Base-by-base conservation (phyloP, 257 asterid genomes). In the Nicotiana benthamiana region DNA sequence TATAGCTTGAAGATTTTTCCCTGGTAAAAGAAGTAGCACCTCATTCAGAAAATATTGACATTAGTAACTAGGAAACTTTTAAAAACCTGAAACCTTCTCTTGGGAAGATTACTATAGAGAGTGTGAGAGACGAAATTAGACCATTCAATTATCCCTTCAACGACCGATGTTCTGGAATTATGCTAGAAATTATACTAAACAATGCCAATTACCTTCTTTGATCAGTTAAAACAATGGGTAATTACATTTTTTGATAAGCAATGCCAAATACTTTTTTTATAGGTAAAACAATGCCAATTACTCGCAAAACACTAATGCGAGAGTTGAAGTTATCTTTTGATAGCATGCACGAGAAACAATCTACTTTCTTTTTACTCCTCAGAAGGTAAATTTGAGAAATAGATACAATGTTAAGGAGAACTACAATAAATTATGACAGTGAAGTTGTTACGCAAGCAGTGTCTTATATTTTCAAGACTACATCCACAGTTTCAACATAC, bases 401-500 rank as follows among this genome's bases (percentile, higher is more conserved):
- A 68, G 56, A 68, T 68, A 20, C 3, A 16, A 18, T 66, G 24
- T 18, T n/a, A 34, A 34, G 17, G 60, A 4, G 2, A 53, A 53
- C 60, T 53, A 10, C 76, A 5, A 10, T 36, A 18, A 66, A n/a
- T 34, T 66, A 18, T 66, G 28, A 9, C 18, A 34, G 53, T 18
- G 18, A 34, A 26, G 34, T 32, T 65, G 75, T 66, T 34, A 34
- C 4, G 56, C 32, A 68, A 40, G 56, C 56, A 20, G 56, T 5
- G 60, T 16, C 60, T 5, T 53, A 16, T 16, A 53, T 16, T 53
- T 53, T 53, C 60, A 53, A 17, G 9, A 53, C 20, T 53, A 53
- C 60, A 53, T 17, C 18, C 6, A 22, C 56, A 36, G 30, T 20
- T 68, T 20, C 76, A 68, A 36, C 43, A 6, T 6, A 95, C 98